Percentiles rank a stretch among this genome's conserved stretches.
Conservation (phyloP, 2,329 filamentous ascomycete genomes). For the Beauveria varroae region DNA sequence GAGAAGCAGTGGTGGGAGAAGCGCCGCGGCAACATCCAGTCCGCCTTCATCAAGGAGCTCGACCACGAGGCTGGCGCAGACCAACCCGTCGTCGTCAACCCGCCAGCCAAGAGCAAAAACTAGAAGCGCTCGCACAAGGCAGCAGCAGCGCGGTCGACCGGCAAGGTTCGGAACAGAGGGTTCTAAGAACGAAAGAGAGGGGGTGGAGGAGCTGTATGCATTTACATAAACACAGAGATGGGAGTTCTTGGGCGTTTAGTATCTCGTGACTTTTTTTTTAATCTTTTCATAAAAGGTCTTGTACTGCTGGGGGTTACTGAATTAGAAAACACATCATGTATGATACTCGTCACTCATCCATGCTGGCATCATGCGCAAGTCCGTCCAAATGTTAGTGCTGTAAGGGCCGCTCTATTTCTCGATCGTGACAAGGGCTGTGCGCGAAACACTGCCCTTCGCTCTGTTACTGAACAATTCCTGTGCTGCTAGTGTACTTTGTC, state of each 20-base stretch:
- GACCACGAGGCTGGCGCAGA: conserved; percentile 36
- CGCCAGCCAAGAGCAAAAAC: conserved; percentile 39
- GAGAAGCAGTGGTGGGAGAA: conserved; percentile 94
- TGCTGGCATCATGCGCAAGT: too few species aligned
- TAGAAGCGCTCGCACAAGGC: conserved; percentile 36
- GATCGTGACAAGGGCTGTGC: too few species aligned
- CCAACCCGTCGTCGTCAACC: conserved; percentile 33
- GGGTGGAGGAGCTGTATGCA: background rate
- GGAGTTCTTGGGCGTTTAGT: conserved; percentile 4
- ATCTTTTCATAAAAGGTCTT: background rate
- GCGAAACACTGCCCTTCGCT: too few species aligned
- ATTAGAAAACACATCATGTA: background rate
- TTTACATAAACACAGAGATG: background rate
- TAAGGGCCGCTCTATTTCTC: too few species aligned
- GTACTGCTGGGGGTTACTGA: background rate
- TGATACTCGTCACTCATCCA: too few species aligned
- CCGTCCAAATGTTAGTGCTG: too few species aligned
- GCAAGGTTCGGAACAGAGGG: background rate
- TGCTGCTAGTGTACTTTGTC: too few species aligned
- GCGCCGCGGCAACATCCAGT: conserved; percentile 64
- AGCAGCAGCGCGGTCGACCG: background rate
- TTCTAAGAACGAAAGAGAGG: background rate
- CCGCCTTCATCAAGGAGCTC: conserved; percentile 78
- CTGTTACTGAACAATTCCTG: too few species aligned
- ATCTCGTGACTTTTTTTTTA: background rate